Conservation (phyloP, 441 rosid genomes). For the Populus hybrid region DNA sequence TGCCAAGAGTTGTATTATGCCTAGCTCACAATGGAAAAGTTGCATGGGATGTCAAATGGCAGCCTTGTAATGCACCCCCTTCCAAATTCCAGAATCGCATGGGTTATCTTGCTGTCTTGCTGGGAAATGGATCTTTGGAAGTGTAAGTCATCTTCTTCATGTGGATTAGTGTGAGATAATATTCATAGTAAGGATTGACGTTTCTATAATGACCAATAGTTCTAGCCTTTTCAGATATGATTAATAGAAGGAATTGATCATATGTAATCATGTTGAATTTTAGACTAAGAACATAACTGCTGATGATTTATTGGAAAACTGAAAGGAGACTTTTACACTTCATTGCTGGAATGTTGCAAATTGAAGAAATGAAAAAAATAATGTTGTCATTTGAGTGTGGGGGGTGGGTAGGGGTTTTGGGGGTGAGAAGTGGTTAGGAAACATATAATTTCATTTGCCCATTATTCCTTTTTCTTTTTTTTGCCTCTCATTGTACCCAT, state of each 20-base stretch:
- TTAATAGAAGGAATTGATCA: neutral
- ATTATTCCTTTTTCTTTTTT: neutral
- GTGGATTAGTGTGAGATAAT: neutral
- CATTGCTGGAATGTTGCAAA: neutral
- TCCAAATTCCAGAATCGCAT: constrained; percentile 52
- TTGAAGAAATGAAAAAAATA: neutral
- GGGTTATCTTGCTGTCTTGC: constrained; percentile 93
- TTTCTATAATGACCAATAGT: neutral
- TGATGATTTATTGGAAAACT: neutral
- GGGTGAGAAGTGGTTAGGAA: neutral
- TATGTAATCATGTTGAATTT: neutral
- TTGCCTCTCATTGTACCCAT: neutral
- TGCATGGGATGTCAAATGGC: constrained; percentile 94
- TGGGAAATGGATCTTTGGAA: constrained; percentile 91
- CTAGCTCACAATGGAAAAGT: constrained; percentile 94
- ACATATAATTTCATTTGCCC: neutral
- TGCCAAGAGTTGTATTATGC: constrained; percentile 81
- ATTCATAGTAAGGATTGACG: neutral
- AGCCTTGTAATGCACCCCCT: constrained; percentile 43
- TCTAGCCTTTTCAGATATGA: neutral
- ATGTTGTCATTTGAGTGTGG: too few relatives aligned
- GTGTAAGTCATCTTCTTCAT: constrained; percentile 60
- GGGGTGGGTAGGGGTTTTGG: too few relatives aligned
- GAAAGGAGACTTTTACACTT: neutral
- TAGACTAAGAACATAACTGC: neutral